A percentile compares a stretch with the other conserved stretches of the same genome.
These are phyloP conservation scores for Arthroderma uncinatum DNA, from an alignment of 2,329 filamentous ascomycete genomes.

Conservation along the genomic window DNA sequence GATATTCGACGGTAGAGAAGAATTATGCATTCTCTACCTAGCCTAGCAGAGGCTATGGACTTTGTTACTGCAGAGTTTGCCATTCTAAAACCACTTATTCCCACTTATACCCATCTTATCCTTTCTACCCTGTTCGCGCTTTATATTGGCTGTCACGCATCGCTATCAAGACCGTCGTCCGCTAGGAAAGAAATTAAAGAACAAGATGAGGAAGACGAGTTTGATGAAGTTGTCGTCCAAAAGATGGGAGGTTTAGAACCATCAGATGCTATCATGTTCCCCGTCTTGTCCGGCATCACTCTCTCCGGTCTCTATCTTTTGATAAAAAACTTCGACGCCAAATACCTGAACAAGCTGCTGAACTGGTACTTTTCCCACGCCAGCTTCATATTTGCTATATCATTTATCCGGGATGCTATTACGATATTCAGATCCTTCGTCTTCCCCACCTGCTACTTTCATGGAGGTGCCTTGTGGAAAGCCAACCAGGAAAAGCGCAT, in stretches of 20 bases:
- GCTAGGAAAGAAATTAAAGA: slow-evolving; percentile 47
- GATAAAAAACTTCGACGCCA: slow-evolving; percentile 78
- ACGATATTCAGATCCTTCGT: slow-evolving; percentile 54
- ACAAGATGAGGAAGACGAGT: slow-evolving; percentile 41
- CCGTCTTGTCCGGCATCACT: slow-evolving; percentile 60
- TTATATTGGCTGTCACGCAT: slow-evolving; percentile 73
- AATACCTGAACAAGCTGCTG: slow-evolving; percentile 69
- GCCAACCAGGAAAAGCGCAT: slow-evolving; percentile 24
- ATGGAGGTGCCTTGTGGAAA: slow-evolving; percentile 41
- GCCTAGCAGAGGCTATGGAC: slow-evolving; percentile 30
- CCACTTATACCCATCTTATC: slow-evolving; percentile 51
- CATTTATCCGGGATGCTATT: slow-evolving; percentile 61
- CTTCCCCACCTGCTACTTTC: slow-evolving; percentile 61
- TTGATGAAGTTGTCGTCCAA: slow-evolving; percentile 44
- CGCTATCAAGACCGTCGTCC: slow-evolving; percentile 70
- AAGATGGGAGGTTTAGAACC: slow-evolving; percentile 59
- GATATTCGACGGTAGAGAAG: not conserved
- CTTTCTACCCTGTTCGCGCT: slow-evolving; percentile 69
- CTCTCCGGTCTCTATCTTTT: slow-evolving; percentile 73
- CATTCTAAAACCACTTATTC: slow-evolving; percentile 36
- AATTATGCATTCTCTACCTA: slow-evolving; percentile 26
- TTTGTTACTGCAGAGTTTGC: slow-evolving; percentile 36
- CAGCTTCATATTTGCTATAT: slow-evolving; percentile 64
- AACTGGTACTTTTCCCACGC: slow-evolving; percentile 73
- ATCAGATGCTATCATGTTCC: slow-evolving; percentile 74